Evolutionary conservation across 2,329 filamentous ascomycete species (phyloP).

Genomic region (Alternaria longipes): DNA sequence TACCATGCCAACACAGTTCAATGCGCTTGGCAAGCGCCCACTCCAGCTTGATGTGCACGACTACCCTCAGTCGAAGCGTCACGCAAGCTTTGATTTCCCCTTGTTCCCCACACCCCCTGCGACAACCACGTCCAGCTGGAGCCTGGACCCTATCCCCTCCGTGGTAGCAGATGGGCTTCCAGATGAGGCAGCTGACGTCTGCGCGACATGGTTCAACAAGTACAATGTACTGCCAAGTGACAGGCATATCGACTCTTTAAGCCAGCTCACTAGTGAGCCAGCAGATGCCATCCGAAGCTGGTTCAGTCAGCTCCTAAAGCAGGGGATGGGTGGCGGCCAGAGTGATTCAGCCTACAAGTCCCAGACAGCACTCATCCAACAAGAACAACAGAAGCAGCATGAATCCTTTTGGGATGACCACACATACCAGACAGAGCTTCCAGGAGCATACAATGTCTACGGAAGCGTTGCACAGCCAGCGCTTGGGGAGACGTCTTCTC

Average conservation of each 20-base stretch:
- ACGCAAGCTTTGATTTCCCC: slow-evolving; percentile 37
- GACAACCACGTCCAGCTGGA: slow-evolving; percentile 37
- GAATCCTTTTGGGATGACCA: slow-evolving; percentile 34
- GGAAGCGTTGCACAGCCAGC: slow-evolving; percentile 11
- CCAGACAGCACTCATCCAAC: slow-evolving; percentile 43
- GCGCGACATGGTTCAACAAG: slow-evolving; percentile 51
- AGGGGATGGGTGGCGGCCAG: slow-evolving; percentile 45
- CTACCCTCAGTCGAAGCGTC: slow-evolving; percentile 46
- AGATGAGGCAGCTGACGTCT: slow-evolving; percentile 51
- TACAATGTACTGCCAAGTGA: slow-evolving; percentile 49
- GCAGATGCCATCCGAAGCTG: slow-evolving; percentile 45
- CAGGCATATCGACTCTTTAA: slow-evolving; percentile 47
- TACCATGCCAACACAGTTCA: slow-evolving; percentile 33
- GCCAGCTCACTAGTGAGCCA: slow-evolving; percentile 48
- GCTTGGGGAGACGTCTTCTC: slow-evolving; percentile 20
- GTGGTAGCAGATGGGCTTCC: slow-evolving; percentile 38
- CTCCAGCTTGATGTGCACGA: slow-evolving; percentile 43
- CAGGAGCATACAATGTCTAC: neutral
- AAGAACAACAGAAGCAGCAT: slow-evolving; percentile 16
- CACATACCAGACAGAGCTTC: slow-evolving; percentile 25
- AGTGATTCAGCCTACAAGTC: slow-evolving; percentile 50
- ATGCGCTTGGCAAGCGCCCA: slow-evolving; percentile 41
- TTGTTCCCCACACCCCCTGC: slow-evolving; percentile 32
- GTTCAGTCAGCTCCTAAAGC: slow-evolving; percentile 49
- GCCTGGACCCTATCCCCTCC: slow-evolving; percentile 33